phyloP scores from a whole-genome alignment of 2,329 filamentous ascomycete genomes.

The Pseudohalonectria lignicola region DNA sequence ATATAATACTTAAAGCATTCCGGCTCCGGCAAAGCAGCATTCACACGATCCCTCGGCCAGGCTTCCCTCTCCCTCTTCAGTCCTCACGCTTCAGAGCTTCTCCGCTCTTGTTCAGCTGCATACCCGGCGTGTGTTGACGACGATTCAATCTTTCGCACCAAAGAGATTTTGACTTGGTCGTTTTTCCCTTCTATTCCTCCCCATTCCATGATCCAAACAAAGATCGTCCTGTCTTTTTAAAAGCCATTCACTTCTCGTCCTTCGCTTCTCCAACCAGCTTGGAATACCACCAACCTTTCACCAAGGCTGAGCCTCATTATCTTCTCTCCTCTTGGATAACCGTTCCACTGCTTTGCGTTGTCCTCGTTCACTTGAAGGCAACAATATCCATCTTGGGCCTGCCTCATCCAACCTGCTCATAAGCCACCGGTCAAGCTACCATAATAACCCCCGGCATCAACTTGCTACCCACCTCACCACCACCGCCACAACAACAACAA shows the following conservation, averaged over 20 bases:
- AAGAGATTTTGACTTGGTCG: background rate
- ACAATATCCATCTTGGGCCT: no score
- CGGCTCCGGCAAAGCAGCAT: background rate
- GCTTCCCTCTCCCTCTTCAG: background rate
- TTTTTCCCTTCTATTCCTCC: constrained; percentile 1
- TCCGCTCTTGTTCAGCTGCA: background rate
- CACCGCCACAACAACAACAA: background rate
- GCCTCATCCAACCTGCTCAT: no score
- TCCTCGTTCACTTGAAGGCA: no score
- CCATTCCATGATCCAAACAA: constrained; percentile 4
- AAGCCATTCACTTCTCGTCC: constrained; percentile 11
- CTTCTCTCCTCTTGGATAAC: constrained; percentile 6
- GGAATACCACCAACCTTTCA: background rate
- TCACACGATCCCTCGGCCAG: background rate
- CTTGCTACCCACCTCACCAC: background rate
- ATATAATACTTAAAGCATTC: constrained; percentile 7
- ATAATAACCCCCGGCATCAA: no score
- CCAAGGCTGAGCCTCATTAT: constrained; percentile 22
- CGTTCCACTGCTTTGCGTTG: no score
- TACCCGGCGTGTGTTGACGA: background rate
- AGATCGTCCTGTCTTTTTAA: constrained; percentile 19
- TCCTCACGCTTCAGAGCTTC: background rate
- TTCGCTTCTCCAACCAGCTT: constrained; percentile 14
- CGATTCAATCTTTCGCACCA: background rate
- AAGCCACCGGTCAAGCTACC: background rate